Conservation (phyloP, 202 grass and related monocot species). For the Miscanthus sacchariflorus region DNA sequence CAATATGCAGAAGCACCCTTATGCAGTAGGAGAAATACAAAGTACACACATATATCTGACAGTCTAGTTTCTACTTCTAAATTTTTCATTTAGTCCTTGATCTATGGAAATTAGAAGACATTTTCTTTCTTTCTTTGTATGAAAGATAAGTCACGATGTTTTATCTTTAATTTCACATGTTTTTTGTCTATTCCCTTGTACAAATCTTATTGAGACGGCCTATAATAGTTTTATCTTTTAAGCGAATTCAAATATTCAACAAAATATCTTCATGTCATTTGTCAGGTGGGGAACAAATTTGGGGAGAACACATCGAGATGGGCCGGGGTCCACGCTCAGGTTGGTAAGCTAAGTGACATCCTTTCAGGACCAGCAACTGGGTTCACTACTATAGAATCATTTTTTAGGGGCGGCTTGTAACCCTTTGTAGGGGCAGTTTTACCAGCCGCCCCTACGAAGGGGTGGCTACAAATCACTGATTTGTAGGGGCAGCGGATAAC, state of each 20-base stretch:
- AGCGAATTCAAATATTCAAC: conserved; percentile 27
- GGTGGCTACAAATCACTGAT: no score
- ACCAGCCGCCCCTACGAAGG: no score
- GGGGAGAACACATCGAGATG: conserved; percentile 96
- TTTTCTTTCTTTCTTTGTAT: not conserved
- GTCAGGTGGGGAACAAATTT: conserved; percentile 96
- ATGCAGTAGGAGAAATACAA: no score
- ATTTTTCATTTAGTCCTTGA: conserved; percentile 20
- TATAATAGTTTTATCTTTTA: not conserved
- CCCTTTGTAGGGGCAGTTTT: no score
- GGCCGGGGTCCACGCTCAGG: conserved; percentile 92
- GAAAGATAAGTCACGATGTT: not conserved
- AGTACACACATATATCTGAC: no score
- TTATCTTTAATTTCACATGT: not conserved
- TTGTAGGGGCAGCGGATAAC: no score
- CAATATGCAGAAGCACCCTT: no score
- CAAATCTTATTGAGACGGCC: not conserved
- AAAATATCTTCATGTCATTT: conserved; percentile 28
- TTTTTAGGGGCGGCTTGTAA: no score
- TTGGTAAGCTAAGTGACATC: conserved; percentile 84
- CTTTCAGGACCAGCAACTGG: conserved; percentile 90
- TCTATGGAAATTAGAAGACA: not conserved
- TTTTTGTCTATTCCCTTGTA: not conserved
- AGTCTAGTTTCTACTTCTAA: not conserved
- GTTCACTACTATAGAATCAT: conserved; percentile 16